Percentiles rank a stretch among this genome's conserved stretches.
Conservation (phyloP, 768 basidiomycete species). For the Lactarius deliciosus region DNA sequence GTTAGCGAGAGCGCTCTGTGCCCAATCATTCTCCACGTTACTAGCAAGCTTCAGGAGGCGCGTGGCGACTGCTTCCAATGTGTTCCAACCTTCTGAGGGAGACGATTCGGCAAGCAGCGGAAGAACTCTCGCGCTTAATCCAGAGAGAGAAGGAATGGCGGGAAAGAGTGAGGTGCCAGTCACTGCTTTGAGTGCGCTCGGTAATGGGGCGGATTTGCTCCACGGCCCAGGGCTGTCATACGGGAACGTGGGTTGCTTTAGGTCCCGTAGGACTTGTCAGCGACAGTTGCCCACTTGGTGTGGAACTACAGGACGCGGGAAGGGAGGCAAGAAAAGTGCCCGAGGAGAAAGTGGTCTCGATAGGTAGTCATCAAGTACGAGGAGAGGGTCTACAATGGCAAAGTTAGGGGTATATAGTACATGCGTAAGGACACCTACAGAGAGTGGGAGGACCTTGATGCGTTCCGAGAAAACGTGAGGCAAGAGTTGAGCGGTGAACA, state of each 20-base stretch:
- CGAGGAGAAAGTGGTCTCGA: conserved; percentile 53
- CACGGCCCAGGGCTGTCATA: conserved; percentile 15
- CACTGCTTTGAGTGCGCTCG: conserved; percentile 28
- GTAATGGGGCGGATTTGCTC: conserved; percentile 23
- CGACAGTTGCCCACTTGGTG: conserved; percentile 24
- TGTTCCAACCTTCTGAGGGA: conserved; percentile 32
- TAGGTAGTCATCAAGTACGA: conserved; percentile 43
- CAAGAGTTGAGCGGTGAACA: conserved; percentile 61
- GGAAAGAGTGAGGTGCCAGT: conserved; percentile 30
- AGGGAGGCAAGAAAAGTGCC: conserved; percentile 54
- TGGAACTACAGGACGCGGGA: conserved; percentile 37
- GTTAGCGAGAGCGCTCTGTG: conserved; percentile 32
- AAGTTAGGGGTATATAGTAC: conserved; percentile 4
- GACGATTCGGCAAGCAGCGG: conserved; percentile 33
- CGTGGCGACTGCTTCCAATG: conserved; percentile 29
- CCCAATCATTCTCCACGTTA: conserved; percentile 35
- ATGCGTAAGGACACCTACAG: conserved; percentile 37
- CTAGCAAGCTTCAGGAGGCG: conserved; percentile 31
- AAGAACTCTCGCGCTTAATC: conserved; percentile 31
- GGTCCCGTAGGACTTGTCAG: conserved; percentile 5
- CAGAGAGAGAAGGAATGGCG: conserved; percentile 33
- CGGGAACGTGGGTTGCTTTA: conserved; percentile 21
- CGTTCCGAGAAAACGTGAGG: conserved; percentile 54
- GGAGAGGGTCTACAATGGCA: conserved; percentile 36
- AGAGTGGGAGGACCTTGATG: conserved; percentile 60